Evolutionary conservation across 768 basidiomycete species (phyloP).

Genomic region (Postia placenta): DNA sequence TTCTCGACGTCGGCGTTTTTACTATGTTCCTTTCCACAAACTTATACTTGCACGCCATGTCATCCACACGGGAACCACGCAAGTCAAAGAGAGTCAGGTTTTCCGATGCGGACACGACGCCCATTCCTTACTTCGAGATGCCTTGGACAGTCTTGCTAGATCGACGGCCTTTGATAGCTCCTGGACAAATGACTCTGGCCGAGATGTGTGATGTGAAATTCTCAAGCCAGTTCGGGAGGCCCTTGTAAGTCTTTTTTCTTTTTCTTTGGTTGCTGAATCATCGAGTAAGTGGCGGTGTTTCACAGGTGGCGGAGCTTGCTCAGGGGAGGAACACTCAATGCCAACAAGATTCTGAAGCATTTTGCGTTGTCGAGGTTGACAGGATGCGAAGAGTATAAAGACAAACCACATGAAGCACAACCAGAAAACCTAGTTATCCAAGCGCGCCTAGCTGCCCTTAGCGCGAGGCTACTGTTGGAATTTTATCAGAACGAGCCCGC

Average conservation of each 20-base stretch:
- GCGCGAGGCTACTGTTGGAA: not conserved
- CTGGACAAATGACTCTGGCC: not conserved
- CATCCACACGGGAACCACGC: not conserved
- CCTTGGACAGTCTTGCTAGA: not conserved
- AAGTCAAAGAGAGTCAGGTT: not conserved
- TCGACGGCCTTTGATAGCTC: not conserved
- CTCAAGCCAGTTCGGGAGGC: slow-evolving; percentile 12
- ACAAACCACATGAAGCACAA: not conserved
- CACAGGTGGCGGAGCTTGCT: not conserved
- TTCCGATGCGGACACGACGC: not conserved
- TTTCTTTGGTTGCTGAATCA: too few relatives aligned
- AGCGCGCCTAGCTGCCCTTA: not conserved
- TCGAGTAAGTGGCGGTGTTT: not conserved
- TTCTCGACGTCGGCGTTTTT: not conserved
- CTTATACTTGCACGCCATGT: not conserved
- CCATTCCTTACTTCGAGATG: not conserved
- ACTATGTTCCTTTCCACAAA: slow-evolving; percentile 11
- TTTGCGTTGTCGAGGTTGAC: not conserved
- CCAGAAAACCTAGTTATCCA: not conserved
- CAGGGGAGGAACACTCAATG: not conserved
- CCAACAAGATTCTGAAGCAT: not conserved
- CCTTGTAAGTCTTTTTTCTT: slow-evolving; percentile 8
- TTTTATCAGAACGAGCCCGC: too few relatives aligned
- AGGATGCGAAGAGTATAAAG: not conserved
- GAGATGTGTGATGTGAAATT: slow-evolving; percentile 3